Conservation (phyloP, 2,329 filamentous ascomycete species). For the Sordariomycetes sp. region DNA sequence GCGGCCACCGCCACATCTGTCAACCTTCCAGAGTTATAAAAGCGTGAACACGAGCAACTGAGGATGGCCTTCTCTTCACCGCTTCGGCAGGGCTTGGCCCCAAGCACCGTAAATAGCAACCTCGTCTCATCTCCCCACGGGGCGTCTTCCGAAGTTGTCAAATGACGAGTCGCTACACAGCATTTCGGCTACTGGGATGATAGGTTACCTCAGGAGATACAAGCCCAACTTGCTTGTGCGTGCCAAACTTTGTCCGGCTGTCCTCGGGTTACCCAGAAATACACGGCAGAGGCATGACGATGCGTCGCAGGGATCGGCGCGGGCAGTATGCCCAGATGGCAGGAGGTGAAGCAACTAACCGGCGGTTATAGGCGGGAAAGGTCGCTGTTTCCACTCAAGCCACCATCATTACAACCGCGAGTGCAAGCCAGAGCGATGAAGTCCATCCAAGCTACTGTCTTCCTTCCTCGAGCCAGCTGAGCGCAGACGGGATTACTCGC, state of each 20-base stretch:
- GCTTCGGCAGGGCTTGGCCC: too few relatives aligned
- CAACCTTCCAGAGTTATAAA: too few relatives aligned
- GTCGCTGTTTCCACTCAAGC: not conserved
- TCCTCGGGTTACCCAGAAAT: not conserved
- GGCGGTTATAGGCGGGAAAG: too few relatives aligned
- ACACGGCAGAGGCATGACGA: not conserved
- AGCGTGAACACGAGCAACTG: too few relatives aligned
- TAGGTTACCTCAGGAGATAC: not conserved
- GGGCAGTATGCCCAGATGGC: not conserved
- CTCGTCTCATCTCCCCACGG: not conserved
- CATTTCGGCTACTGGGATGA: not conserved
- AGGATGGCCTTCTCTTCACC: too few relatives aligned
- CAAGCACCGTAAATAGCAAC: not conserved
- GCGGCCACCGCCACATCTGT: too few relatives aligned
- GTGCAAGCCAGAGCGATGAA: not conserved
- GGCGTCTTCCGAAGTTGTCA: not conserved
- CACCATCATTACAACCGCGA: not conserved
- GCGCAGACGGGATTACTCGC: not conserved
- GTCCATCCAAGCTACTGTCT: not conserved
- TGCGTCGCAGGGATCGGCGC: not conserved
- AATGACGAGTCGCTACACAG: not conserved
- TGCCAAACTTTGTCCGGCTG: not conserved
- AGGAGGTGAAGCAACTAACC: too few relatives aligned
- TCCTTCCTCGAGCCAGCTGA: not conserved
- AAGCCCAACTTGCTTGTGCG: not conserved